Evolutionary conservation across 179 eudicot species (phyloP).

Genomic region (Silene coronaria): DNA sequence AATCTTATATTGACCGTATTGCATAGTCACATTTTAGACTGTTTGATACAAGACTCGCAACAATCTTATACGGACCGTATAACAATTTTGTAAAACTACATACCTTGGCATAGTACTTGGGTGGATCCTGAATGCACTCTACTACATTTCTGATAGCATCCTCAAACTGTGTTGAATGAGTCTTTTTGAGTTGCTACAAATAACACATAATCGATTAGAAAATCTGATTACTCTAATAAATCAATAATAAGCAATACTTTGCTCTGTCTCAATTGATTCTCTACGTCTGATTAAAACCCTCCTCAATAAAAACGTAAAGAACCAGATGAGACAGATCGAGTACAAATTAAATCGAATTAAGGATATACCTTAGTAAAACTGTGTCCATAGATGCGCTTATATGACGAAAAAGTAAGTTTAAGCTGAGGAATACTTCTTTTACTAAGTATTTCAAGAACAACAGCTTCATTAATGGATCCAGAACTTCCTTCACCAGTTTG

Average conservation of each 20-base stretch:
- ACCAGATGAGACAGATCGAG: too few relatives aligned
- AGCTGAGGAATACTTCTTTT: conserved; percentile 73
- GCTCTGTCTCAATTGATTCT: too few relatives aligned
- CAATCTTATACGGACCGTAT: too few relatives aligned
- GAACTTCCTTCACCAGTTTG: conserved; percentile 61
- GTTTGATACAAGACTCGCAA: too few relatives aligned
- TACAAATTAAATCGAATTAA: not conserved
- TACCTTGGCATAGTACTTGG: conserved; percentile 76
- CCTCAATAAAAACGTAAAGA: too few relatives aligned
- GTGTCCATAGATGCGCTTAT: conserved; percentile 70
- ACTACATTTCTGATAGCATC: conserved; percentile 44
- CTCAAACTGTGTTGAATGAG: conserved; percentile 45
- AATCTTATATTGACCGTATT: too few relatives aligned
- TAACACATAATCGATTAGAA: not conserved
- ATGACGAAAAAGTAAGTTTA: conserved; percentile 50
- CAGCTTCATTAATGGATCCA: conserved; percentile 52
- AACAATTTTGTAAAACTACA: not conserved
- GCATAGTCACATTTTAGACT: too few relatives aligned
- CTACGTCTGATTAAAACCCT: too few relatives aligned
- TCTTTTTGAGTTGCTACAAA: conserved; percentile 47
- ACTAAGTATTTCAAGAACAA: conserved; percentile 58
- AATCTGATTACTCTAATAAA: not conserved
- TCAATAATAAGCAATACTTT: not conserved
- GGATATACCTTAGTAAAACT: conserved; percentile 46
- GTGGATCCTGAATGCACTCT: conserved; percentile 49